phyloP scores from a whole-genome alignment of 768 basidiomycete genomes.

The Nidularia pulvinata region DNA sequence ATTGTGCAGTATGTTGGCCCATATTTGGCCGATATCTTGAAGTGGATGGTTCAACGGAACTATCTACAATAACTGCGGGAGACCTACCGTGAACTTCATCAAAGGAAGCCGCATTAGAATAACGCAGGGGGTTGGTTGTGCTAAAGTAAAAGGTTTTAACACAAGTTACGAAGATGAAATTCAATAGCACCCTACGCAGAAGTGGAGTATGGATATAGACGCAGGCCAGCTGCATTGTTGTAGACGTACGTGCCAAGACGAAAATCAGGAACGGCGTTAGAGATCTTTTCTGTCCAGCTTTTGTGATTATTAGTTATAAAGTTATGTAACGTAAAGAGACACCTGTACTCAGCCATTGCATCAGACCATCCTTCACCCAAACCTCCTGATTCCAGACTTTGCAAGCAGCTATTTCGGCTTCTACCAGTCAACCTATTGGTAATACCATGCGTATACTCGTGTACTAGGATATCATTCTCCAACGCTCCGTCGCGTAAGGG shows the following conservation, averaged over 20 bases:
- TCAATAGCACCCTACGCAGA: constrained; percentile 33
- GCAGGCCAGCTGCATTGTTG: constrained; percentile 48
- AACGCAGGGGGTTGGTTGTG: constrained; percentile 42
- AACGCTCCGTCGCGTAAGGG: constrained; percentile 66
- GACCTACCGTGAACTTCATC: constrained; percentile 45
- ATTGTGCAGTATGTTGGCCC: constrained; percentile 29
- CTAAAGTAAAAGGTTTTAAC: constrained; percentile 9
- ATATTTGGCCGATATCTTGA: constrained; percentile 44
- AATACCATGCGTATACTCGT: constrained; percentile 53
- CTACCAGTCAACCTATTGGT: constrained; percentile 56
- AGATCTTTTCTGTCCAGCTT: constrained; percentile 43
- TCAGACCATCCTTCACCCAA: constrained; percentile 71
- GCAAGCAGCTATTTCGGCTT: constrained; percentile 58
- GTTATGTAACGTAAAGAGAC: background rate
- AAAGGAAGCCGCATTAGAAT: constrained; percentile 30
- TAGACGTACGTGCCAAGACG: constrained; percentile 52
- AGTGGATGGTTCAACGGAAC: background rate
- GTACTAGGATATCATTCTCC: constrained; percentile 58
- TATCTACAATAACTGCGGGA: background rate
- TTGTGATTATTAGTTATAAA: background rate
- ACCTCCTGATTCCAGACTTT: constrained; percentile 61
- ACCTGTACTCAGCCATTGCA: constrained; percentile 41
- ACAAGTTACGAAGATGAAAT: background rate
- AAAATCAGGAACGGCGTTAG: constrained; percentile 32
- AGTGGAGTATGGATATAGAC: constrained; percentile 60